A percentile compares a stretch with the other conserved stretches of the same genome.
Evolutionary conservation across 2,329 filamentous ascomycete species (phyloP).

Genomic region (Alternaria conjuncta): DNA sequence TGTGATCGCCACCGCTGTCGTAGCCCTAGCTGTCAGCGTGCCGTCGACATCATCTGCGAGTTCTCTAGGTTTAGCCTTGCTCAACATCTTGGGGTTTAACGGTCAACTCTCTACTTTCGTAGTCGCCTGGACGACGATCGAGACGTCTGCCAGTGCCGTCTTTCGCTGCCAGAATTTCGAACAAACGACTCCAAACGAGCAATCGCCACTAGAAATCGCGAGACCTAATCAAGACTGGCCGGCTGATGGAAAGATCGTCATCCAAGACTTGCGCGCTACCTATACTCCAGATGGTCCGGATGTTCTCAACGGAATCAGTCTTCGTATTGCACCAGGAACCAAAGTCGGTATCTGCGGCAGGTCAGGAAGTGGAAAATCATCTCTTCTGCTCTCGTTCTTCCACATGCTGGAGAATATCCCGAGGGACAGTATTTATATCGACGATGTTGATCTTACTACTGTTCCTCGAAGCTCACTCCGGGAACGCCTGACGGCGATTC

Average conservation of each 20-base stretch:
- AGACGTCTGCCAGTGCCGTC: neutral
- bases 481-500: neutral
- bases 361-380: slow-evolving; percentile 51
- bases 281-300: neutral
- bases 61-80: slow-evolving; percentile 23
- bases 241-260: neutral
- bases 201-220: neutral
- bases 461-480: neutral
- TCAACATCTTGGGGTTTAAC: slow-evolving; percentile 13
- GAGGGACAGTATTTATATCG: fast-evolving
- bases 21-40: slow-evolving; percentile 39
- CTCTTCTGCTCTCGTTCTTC: neutral
- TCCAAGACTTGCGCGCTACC: neutral
- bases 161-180: slow-evolving; percentile 17
- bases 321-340: slow-evolving; percentile 54
- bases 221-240: neutral
- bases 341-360: slow-evolving; percentile 58
- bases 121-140: neutral
- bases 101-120: neutral
- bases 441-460: neutral
- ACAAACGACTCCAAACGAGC: neutral
- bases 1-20: slow-evolving; percentile 24
- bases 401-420: neutral
- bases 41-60: slow-evolving; percentile 17
- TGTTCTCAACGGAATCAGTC: slow-evolving; percentile 36